Percentiles rank a stretch among this genome's conserved stretches.
Evolutionary conservation across 805 yeast species (phyloP).

Genomic region (Tetrapisispora arboricola): DNA sequence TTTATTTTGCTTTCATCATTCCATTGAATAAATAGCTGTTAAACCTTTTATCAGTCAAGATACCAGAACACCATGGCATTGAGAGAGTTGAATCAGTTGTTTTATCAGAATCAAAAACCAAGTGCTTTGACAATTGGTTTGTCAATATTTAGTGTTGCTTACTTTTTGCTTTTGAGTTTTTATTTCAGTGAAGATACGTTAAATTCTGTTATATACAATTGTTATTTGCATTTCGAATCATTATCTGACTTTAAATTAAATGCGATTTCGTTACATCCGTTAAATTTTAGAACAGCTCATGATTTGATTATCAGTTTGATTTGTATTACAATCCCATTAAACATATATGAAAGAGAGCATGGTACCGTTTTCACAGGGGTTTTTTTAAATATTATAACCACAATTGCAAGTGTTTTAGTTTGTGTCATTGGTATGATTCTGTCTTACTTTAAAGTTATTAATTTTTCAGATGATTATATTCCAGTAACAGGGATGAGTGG

Average conservation of each 20-base stretch:
- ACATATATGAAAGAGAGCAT: conserved; percentile 56
- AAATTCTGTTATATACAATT: conserved; percentile 4
- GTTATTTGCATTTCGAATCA: conserved; percentile 9
- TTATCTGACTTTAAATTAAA: conserved; percentile 7
- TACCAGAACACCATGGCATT: neutral
- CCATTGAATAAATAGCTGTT: too few species aligned
- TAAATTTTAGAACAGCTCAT: conserved; percentile 50
- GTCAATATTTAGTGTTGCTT: conserved; percentile 40
- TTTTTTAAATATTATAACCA: conserved; percentile 62
- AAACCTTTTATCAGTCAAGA: too few species aligned
- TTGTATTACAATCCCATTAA: conserved; percentile 48
- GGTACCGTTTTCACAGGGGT: conserved; percentile 87
- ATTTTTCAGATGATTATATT: neutral
- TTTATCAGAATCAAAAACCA: conserved; percentile 23
- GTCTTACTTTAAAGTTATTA: conserved; percentile 36
- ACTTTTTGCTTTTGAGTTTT: conserved; percentile 1
- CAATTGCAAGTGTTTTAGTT: conserved; percentile 55
- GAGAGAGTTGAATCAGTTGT: neutral
- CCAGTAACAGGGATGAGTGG: conserved; percentile 60
- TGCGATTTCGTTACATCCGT: conserved; percentile 50
- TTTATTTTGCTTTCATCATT: too few species aligned
- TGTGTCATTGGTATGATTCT: conserved; percentile 37
- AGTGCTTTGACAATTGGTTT: conserved; percentile 61
- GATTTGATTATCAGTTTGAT: conserved; percentile 54
- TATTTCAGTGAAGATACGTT: neutral